Percentiles rank a stretch among this genome's conserved stretches.
phyloP scores from a whole-genome alignment of 495 filamentous ascomycete species.

The Aspergillus asperescens region DNA sequence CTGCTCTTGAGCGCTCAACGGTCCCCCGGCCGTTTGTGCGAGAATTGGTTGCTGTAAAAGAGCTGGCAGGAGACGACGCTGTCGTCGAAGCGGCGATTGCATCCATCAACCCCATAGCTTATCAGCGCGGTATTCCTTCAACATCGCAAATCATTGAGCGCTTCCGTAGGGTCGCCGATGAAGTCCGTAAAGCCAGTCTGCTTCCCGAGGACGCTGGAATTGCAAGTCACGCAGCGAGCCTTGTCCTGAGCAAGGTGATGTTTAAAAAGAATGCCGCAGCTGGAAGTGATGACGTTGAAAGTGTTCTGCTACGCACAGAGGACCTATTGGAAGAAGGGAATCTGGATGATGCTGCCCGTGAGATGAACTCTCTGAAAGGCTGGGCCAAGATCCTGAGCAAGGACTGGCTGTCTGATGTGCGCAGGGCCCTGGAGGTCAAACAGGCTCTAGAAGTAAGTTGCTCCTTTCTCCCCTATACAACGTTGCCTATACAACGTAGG shows the following conservation, averaged over 20 bases:
- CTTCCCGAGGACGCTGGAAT: constrained; percentile 91
- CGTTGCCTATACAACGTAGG: background rate
- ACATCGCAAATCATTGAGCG: constrained; percentile 82
- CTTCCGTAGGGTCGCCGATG: constrained; percentile 87
- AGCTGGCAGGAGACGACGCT: constrained; percentile 73
- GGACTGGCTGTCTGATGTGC: constrained; percentile 87
- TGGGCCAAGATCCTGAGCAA: constrained; percentile 91
- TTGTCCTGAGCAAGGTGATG: constrained; percentile 80
- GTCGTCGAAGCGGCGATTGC: constrained; percentile 87
- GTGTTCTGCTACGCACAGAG: constrained; percentile 81
- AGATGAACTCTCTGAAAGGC: constrained; percentile 86
- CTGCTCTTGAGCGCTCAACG: constrained; percentile 66
- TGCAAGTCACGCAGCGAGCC: constrained; percentile 84
- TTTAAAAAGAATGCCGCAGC: constrained; percentile 91
- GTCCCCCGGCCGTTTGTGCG: constrained; percentile 78
- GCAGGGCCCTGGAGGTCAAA: constrained; percentile 86
- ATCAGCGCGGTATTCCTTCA: constrained; percentile 85
- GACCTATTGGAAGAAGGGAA: constrained; percentile 85
- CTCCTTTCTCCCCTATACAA: background rate
- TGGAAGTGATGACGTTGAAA: constrained; percentile 88
- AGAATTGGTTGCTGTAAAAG: constrained; percentile 90
- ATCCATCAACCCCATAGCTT: constrained; percentile 88
- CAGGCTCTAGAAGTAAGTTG: constrained; percentile 85
- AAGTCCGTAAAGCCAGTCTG: constrained; percentile 89
- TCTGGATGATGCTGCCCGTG: constrained; percentile 82